A percentile compares a stretch with the other conserved stretches of the same genome.
Evolutionary conservation across 768 basidiomycete species (phyloP).

Genomic region (Panaeolus papilionaceus): DNA sequence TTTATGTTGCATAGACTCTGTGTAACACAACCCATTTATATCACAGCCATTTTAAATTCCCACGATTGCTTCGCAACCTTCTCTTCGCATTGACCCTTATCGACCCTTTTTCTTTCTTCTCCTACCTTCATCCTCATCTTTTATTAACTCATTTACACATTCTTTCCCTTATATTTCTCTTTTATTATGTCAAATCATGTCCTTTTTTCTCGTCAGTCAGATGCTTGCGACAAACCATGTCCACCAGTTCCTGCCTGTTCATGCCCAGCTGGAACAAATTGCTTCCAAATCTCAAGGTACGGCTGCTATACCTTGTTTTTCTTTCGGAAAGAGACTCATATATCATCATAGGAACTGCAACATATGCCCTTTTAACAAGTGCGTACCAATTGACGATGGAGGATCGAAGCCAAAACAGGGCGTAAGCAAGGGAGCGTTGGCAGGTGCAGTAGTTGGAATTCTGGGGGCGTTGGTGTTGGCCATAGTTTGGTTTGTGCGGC

Average conservation of each 20-base stretch:
- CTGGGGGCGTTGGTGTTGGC: constrained; percentile 63
- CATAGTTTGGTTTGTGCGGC: constrained; percentile 62
- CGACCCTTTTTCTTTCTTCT: constrained; percentile 27
- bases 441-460: constrained; percentile 73
- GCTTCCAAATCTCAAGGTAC: constrained; percentile 66
- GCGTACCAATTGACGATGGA: constrained; percentile 42
- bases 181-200: constrained; percentile 44
- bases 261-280: constrained; percentile 55
- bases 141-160: constrained; percentile 29
- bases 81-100: constrained; percentile 15
- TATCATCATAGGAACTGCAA: constrained; percentile 57
- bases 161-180: constrained; percentile 40
- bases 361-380: constrained; percentile 58
- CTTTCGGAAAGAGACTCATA: constrained; percentile 20
- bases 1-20: neutral
- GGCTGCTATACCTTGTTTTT: constrained; percentile 26
- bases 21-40: constrained; percentile 8
- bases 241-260: constrained; percentile 56
- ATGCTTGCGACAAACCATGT: constrained; percentile 54
- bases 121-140: constrained; percentile 24
- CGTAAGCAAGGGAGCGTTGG: constrained; percentile 72
- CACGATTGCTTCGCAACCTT: constrained; percentile 27
- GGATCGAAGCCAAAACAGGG: constrained; percentile 40
- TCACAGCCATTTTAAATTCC: constrained; percentile 23
- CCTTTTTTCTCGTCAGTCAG: constrained; percentile 45